Evolutionary conservation across 2,329 filamentous ascomycete species (phyloP), one percentile per base, ranked within the genome.

Genomic region (Sarocladium strictum): DNA sequence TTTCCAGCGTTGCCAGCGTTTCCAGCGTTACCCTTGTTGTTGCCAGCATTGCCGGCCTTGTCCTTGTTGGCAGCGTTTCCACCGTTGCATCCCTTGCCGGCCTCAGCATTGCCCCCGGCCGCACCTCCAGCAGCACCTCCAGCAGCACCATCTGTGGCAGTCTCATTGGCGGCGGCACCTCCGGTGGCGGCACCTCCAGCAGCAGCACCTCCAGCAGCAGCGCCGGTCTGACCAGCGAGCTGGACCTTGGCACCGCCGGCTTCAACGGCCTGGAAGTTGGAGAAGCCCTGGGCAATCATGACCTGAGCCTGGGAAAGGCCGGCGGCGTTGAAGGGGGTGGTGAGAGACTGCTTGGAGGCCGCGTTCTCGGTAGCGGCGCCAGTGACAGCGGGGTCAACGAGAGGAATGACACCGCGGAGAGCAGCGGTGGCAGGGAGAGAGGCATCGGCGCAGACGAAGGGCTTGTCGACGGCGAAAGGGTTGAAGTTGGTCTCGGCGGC

Each of bases 401-500:
- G 74, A 24, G 85, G 85, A 3, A 86, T 75, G 55, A 89, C 83
- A 58, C 86, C 86, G 41, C 85, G 76, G 29, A 89, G 80, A 54
- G 75, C 76, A 23, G 69, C 68, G 7, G 81, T 86, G 29, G 74
- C 78, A 11, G 86, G 86, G 2, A 89, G 78, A 24, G 75, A 71
- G 2, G 83, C 70, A 59, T 89, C 83, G 35, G 73, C 77, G 69
- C 86, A 89, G 64, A 89, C 79, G 58, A 76, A 81, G 17, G 81
- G 84, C 32, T 82, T 75, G 62, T 72, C 72, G 58, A 79, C 77
- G 55, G 69, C 79, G 60, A 83, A 87, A 53, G 83, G 83, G 73
- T 88, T 88, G 73, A 86, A 86, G 77, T 89, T 88, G 69, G 86
- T 84, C 74, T 87, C 85, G 3, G 85, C 84, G 24, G 80, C 78